Evolutionary conservation across 176 grass and related monocot genomes (phyloP).

Genomic region (Chloris gayana): DNA sequence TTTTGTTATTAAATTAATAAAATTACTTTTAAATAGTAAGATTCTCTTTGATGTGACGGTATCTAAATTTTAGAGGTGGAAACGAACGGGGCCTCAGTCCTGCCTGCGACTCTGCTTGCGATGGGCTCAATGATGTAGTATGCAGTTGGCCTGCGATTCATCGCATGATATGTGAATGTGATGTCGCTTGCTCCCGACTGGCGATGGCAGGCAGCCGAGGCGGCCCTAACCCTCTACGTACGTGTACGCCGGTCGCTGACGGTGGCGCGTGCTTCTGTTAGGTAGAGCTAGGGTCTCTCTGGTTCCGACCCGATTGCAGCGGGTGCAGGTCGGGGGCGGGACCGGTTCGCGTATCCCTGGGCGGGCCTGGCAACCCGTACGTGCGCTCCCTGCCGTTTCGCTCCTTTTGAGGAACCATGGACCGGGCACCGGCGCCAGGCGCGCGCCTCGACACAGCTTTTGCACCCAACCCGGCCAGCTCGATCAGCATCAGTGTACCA

Average conservation of each 20-base stretch:
- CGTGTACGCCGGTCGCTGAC: background rate
- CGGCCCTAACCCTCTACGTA: too few species aligned
- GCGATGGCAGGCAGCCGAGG: too few species aligned
- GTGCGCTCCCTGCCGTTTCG: background rate
- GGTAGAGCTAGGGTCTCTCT: background rate
- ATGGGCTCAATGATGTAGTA: too few species aligned
- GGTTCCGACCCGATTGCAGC: background rate
- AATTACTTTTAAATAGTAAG: too few species aligned
- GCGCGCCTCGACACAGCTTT: background rate
- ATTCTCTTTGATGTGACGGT: too few species aligned
- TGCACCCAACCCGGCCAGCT: conserved; percentile 1
- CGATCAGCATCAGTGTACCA: background rate
- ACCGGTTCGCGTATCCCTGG: background rate
- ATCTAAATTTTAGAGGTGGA: too few species aligned
- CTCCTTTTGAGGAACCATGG: conserved; percentile 20
- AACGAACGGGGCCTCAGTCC: too few species aligned
- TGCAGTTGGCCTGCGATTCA: too few species aligned
- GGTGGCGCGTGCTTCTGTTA: background rate
- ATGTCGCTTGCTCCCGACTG: background rate
- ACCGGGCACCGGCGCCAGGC: background rate
- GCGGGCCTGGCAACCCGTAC: background rate
- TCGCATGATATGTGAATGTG: background rate
- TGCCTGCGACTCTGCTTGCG: too few species aligned
- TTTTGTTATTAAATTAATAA: too few species aligned
- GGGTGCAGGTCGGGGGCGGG: background rate